A percentile compares a stretch with the other conserved stretches of the same genome.
phyloP scores from a whole-genome alignment of 176 grass and related monocot genomes.

The Olyra latifolia region DNA sequence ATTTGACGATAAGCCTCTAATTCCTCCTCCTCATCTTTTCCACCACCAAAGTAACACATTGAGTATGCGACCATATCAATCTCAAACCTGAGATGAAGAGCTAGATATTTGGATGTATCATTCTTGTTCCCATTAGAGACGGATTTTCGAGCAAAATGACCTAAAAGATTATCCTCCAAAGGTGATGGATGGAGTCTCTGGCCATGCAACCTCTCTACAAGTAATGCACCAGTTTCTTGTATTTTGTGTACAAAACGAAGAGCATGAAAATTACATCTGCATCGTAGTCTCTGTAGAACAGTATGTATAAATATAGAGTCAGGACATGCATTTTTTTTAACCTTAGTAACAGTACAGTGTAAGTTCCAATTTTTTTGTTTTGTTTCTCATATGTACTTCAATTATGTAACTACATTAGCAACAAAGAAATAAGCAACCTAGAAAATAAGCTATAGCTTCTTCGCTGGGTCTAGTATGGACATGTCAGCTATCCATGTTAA shows the following conservation, averaged over 20 bases:
- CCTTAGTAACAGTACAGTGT: not conserved
- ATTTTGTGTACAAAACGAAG: slow-evolving; percentile 87
- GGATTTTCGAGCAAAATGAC: slow-evolving; percentile 55
- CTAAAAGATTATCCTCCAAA: slow-evolving; percentile 81
- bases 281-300: slow-evolving; percentile 74
- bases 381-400: not conserved
- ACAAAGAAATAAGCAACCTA: not conserved
- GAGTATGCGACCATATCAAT: slow-evolving; percentile 99
- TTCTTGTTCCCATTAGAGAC: slow-evolving; percentile 29
- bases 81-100: slow-evolving; percentile 95
- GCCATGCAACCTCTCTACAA: slow-evolving; percentile 78
- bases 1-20: slow-evolving; percentile 76
- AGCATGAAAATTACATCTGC: slow-evolving; percentile 99
- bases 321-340: slow-evolving; percentile 17
- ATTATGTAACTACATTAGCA: not conserved
- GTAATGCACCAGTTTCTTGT: slow-evolving; percentile 81
- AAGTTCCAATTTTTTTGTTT: not conserved
- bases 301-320: not conserved
- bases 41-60: slow-evolving; percentile 98
- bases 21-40: slow-evolving; percentile 92
- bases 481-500: not conserved
- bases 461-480: not conserved
- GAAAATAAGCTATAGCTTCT: not conserved
- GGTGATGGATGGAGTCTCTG: slow-evolving; percentile 33
- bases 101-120: slow-evolving; percentile 68